A percentile compares a stretch with the other conserved stretches of the same genome.
Conservation (phyloP, 176 grass and related monocot species). For the Avena eriantha region DNA sequence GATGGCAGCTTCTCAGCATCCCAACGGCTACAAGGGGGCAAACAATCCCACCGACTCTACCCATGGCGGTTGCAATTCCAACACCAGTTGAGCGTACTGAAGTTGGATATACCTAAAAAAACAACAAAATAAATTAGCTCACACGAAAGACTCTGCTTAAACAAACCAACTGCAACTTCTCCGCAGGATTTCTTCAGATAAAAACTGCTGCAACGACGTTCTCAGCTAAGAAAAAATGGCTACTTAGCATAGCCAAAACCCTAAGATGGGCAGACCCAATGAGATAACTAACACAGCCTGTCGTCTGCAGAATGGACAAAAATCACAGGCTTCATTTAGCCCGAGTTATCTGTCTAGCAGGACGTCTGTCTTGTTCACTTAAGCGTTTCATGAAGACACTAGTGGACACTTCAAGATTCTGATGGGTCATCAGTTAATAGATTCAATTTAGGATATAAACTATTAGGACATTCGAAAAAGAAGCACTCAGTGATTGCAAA, state of each 20-base stretch:
- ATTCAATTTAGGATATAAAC: not conserved
- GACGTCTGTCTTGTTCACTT: not conserved
- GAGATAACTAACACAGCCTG: not conserved
- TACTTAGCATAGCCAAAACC: not conserved
- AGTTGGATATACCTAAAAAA: constrained; percentile 72
- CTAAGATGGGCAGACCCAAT: not conserved
- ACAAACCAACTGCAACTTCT: not conserved
- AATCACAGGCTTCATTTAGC: not conserved
- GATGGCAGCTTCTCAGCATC: constrained; percentile 68
- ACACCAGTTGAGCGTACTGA: constrained; percentile 67
- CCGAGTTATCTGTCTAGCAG: not conserved
- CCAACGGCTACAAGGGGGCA: constrained; percentile 69
- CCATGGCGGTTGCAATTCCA: constrained; percentile 60
- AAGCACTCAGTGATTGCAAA: not conserved
- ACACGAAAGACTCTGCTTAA: not conserved
- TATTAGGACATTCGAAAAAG: not conserved
- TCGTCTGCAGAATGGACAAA: not conserved
- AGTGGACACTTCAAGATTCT: not conserved
- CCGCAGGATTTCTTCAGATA: not conserved
- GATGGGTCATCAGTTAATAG: not conserved
- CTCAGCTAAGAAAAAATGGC: not conserved
- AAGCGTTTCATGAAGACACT: not conserved
- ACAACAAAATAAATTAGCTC: not conserved
- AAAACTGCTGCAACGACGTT: not conserved
- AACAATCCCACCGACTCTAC: constrained; percentile 72